Evolutionary conservation across 176 grass and related monocot species (phyloP), one percentile per base, ranked within the genome.

Genomic region (Triticum timopheevii): DNA sequence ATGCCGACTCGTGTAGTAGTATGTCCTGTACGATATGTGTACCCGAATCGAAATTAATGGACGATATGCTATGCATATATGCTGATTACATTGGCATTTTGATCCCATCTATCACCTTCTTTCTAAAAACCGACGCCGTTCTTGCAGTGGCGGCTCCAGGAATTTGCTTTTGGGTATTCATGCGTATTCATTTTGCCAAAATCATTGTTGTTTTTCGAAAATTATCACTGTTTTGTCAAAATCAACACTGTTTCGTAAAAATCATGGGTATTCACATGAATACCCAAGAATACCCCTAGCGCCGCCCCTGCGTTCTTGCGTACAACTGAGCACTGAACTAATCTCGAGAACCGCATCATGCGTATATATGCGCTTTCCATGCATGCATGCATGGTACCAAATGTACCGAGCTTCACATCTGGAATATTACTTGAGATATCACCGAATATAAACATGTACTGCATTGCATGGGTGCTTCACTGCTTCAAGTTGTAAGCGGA

Each of bases 361-460:
- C 56, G 17, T 19, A 54, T 54, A 19, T 54, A 54, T 7, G 50
- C 50, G 15, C 5, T 52, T 52, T 52, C 49, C 49, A 52, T 52
- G 17, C 10, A 44, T 69, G 38, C 50, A 54, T 54, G 17, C 10
- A 44, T 79, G 38, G 40, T 52, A 66, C 24, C 31, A 22, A 4
- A 75, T n/a, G 19, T 72, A n/a, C 20, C 13, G 67, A 70, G 65
- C 36, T 49, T 19, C 70, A 47, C 47, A 77, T 78, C 49, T 78
- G 59, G 78, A 64, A 61, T 61, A 62, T 65, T 13, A 2, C 62
- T 56, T 58, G 67, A 59, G 69, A 54, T 85, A 64, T 23, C 68
- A 64, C 65, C 59, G 59, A 65, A 85, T 89, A 73, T 84, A 31
- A 65, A 27, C 66, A 10, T 33, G 71, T 71, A 16, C 27, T 59